Percentiles rank a stretch among this genome's conserved stretches.
These are phyloP conservation scores for Nelumbo lutea DNA, from an alignment of 164 flowering plant species.

Conservation along the genomic window DNA sequence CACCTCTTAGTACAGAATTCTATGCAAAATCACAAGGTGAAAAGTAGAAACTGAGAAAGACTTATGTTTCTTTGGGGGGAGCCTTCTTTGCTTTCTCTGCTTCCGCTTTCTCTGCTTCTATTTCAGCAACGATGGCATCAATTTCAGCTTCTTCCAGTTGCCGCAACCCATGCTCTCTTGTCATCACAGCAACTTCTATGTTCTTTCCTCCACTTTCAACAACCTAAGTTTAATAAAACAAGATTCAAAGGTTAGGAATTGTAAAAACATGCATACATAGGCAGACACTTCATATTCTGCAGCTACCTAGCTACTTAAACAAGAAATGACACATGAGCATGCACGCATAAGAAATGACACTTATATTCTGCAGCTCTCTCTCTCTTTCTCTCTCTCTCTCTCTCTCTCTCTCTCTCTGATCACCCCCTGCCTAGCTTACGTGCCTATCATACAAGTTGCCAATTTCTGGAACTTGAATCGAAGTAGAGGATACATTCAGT, in stretches of 20 bases:
- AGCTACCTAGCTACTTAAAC: no score
- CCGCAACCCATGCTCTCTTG: constrained; percentile 65
- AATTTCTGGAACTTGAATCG: no score
- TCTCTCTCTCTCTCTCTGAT: no score
- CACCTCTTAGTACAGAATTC: neutral
- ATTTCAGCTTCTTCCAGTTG: constrained; percentile 95
- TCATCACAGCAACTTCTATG: constrained; percentile 95
- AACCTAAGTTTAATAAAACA: constrained; percentile 42
- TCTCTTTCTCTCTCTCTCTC: no score
- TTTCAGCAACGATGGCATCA: constrained; percentile 89
- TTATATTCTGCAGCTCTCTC: no score
- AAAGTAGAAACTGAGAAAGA: neutral
- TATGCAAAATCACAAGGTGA: neutral
- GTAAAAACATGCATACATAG: neutral
- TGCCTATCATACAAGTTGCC: no score
- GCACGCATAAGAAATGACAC: neutral
- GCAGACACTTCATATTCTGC: neutral
- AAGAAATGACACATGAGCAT: neutral
- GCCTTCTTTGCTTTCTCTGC: constrained; percentile 96
- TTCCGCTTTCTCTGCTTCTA: constrained; percentile 95
- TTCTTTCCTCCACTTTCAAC: constrained; percentile 99
- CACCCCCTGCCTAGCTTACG: no score
- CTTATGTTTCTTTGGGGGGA: constrained; percentile 62
- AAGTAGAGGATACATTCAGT: no score
- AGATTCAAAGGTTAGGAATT: neutral